phyloP scores from a whole-genome alignment of 129 eudicot species.

The Flaveria brownii region DNA sequence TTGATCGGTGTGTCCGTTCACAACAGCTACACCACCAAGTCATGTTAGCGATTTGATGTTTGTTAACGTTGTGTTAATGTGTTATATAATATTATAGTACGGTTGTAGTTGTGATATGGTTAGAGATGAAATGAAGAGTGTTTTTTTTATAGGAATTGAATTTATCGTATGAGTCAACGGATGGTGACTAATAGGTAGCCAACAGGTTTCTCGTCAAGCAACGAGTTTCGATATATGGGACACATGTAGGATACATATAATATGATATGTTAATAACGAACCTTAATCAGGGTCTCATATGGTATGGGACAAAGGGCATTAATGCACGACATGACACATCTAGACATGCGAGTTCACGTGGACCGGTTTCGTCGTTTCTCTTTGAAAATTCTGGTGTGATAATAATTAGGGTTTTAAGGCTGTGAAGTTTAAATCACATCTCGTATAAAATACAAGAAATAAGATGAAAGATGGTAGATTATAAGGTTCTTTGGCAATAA shows the following conservation, averaged over 20 bases:
- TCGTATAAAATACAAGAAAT: too few relatives aligned
- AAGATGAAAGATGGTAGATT: too few relatives aligned
- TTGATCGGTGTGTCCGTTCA: constrained; percentile 43
- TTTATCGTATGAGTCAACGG: neutral
- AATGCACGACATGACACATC: neutral
- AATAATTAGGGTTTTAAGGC: too few relatives aligned
- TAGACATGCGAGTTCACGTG: neutral
- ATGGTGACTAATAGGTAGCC: constrained; percentile 19
- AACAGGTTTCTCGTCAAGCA: neutral
- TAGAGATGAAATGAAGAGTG: constrained; percentile 12
- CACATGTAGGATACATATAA: neutral
- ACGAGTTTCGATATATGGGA: neutral
- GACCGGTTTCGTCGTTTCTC: neutral
- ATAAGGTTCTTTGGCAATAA: too few relatives aligned
- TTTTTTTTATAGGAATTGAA: neutral
- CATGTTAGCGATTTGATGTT: constrained; percentile 11
- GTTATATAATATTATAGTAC: neutral
- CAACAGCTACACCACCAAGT: constrained; percentile 43
- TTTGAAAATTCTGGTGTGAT: too few relatives aligned
- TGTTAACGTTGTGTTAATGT: neutral
- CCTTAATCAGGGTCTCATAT: neutral
- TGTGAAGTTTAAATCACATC: too few relatives aligned
- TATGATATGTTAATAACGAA: too few relatives aligned
- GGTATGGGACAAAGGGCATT: neutral
- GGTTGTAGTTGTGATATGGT: neutral